Evolutionary conservation across 805 yeast species (phyloP), one percentile per base, ranked within the genome.

Genomic region (Candida awuae): DNA sequence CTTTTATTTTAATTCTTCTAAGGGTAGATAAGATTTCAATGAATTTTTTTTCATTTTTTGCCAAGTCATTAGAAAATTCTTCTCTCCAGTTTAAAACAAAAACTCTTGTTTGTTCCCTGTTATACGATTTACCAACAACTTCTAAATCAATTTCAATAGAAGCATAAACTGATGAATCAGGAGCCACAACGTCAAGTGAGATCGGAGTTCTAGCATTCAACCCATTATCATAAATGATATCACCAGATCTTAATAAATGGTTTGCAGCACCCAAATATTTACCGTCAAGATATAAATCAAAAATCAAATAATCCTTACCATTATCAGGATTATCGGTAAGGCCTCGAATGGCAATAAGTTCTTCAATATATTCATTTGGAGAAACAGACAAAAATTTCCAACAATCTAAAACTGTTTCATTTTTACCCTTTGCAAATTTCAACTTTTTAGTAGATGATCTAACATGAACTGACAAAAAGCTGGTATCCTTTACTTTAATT

Each of bases 351-450:
- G 75, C 75, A 33, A 86, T 70, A 26, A 73, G 66, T 55, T 85
- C 95, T 26, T 88, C 83, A 41, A 85, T 65, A 12, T 67, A 65
- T 59, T 86, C 95, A 29, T 73, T 79, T 1, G 85, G 76, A 47
- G 70, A 67, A 10, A 82, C 84, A 2, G 90, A 77, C 8, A 83
- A 70, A 50, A 86, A 83, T 39, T 73, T 75, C 94, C 94, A 85
- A 7, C 58, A 45, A 19, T 64, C 55, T 29, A 61, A 57, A 8
- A 67, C 68, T 13, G 58, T 54, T 51, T 77, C 84, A 57, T 80
- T 80, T 0, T 84, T 70, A 10, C 83, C 85, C 52, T 77, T 77
- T n/a, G 77, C 71, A 54, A 84, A 81, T 5, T 65, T 59, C 25
- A 80, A 62, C 32, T 59, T 49, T 19, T 72, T 66, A 34, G 73